Percentiles rank a stretch among this genome's conserved stretches.
Evolutionary conservation across 208 protist species (phyloP).

Genomic region (Leishmania guyanensis): DNA sequence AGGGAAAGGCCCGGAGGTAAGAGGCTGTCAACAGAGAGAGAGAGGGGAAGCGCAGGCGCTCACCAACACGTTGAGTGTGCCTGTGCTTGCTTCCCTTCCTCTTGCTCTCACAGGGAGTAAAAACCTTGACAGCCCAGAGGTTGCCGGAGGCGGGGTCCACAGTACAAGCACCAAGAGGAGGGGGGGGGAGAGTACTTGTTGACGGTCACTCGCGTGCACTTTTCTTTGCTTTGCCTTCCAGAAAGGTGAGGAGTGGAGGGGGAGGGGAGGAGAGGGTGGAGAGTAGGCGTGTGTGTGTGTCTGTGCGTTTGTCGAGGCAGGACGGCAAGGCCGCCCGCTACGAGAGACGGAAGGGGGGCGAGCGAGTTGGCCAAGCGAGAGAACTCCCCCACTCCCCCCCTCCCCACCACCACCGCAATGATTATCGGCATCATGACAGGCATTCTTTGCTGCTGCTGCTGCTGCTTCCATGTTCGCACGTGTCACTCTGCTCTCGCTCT

Average conservation of each 20-base stretch:
- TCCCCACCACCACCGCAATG: not conserved
- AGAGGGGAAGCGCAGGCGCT: not conserved
- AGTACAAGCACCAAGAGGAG: not conserved
- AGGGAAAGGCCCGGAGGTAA: no score
- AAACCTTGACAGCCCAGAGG: not conserved
- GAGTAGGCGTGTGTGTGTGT: not conserved
- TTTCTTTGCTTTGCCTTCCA: not conserved
- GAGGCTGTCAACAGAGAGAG: not conserved
- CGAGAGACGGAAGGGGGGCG: not conserved
- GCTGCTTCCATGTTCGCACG: not conserved
- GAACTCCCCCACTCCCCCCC: no score
- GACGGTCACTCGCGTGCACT: not conserved
- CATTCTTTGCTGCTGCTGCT: not conserved
- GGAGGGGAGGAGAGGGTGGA: not conserved
- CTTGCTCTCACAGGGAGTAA: not conserved
- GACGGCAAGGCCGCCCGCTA: not conserved
- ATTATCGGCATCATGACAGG: not conserved
- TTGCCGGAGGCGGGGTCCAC: not conserved
- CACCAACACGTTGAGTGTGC: not conserved
- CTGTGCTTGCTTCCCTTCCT: not conserved
- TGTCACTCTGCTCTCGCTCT: not conserved
- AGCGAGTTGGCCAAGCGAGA: not conserved
- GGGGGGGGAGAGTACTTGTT: not conserved
- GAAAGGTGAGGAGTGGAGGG: not conserved
- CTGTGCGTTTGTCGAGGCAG: not conserved